Evolutionary conservation across 129 eudicot species (phyloP).

Genomic region (Kitagawia praeruptora): DNA sequence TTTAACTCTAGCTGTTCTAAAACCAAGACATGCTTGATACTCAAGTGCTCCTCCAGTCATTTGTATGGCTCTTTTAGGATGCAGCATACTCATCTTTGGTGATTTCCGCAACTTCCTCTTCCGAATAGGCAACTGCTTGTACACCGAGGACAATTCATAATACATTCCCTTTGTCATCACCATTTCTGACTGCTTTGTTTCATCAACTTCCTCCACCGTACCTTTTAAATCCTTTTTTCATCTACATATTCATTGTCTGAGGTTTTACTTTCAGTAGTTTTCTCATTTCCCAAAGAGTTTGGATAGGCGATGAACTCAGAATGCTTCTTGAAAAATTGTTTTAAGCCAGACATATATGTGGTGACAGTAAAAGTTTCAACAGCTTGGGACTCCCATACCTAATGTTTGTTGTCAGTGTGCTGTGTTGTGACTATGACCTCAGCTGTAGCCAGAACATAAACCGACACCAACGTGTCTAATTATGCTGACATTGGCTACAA

Average conservation of each 20-base stretch:
- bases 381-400: constrained; percentile 19
- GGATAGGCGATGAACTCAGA: constrained; percentile 41
- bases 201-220: neutral
- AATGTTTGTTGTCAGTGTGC: neutral
- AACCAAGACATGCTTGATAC: neutral
- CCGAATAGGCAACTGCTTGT: neutral
- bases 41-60: constrained; percentile 7
- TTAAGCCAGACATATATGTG: constrained; percentile 21
- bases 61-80: neutral
- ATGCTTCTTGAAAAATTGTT: constrained; percentile 22
- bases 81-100: neutral
- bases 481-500: neutral
- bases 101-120: neutral
- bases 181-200: neutral
- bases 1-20: neutral
- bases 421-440: neutral
- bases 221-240: constrained; percentile 14
- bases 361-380: constrained; percentile 31
- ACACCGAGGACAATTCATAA: neutral
- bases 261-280: constrained; percentile 40
- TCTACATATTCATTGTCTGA: constrained; percentile 47
- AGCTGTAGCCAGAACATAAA: neutral
- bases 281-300: constrained; percentile 29
- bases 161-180: neutral
- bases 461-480: neutral